phyloP scores from a whole-genome alignment of 2,329 filamentous ascomycete species.

The Raffaelea ambrosiae region DNA sequence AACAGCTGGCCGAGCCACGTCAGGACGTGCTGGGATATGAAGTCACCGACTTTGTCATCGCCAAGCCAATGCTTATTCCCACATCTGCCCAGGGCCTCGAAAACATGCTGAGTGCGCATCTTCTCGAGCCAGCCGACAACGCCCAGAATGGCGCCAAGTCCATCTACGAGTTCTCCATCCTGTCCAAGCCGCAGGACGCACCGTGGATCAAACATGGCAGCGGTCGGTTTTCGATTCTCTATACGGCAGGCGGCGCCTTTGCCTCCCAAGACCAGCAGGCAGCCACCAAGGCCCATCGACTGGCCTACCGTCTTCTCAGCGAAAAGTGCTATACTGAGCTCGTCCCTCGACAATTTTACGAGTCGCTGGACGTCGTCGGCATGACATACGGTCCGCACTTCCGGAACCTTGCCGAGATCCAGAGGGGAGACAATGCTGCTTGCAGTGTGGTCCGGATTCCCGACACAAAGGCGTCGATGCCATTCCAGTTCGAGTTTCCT shows the following conservation, averaged over 20 bases:
- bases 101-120: slow-evolving; percentile 36
- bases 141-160: neutral
- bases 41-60: slow-evolving; percentile 11
- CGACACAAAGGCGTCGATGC: slow-evolving; percentile 44
- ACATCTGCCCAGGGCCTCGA: slow-evolving; percentile 31
- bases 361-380: slow-evolving; percentile 38
- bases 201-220: slow-evolving; percentile 31
- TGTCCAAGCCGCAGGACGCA: slow-evolving; percentile 31
- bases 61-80: slow-evolving; percentile 15
- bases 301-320: slow-evolving; percentile 16
- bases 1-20: slow-evolving; percentile 14
- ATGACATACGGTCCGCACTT: slow-evolving; percentile 44
- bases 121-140: slow-evolving; percentile 9
- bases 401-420: slow-evolving; percentile 32
- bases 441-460: slow-evolving; percentile 31
- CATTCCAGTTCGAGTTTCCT: slow-evolving; percentile 40
- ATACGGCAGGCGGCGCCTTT: neutral
- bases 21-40: slow-evolving; percentile 8
- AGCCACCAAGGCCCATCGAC: neutral
- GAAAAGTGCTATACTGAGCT: slow-evolving; percentile 23
- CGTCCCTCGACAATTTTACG: slow-evolving; percentile 38
- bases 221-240: slow-evolving; percentile 18
- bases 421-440: slow-evolving; percentile 14
- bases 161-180: slow-evolving; percentile 24
- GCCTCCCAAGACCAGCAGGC: neutral